Evolutionary conservation across 306 rosid genomes (phyloP).

Genomic region (Malus sieversii): DNA sequence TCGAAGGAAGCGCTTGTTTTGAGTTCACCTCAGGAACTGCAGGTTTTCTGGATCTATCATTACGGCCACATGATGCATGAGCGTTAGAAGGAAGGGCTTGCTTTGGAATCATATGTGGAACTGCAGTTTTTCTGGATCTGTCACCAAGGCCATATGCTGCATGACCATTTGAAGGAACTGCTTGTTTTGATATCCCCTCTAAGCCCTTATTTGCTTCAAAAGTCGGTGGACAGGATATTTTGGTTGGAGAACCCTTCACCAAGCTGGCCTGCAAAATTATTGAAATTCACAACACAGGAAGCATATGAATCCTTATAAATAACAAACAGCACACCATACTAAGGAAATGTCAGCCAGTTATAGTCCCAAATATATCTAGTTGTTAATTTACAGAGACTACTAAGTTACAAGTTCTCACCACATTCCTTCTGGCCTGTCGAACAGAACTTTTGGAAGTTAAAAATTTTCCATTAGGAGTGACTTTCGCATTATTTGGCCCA

Average conservation of each 20-base stretch:
- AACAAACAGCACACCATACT: not conserved
- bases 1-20: constrained; percentile 15
- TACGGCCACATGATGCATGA: not conserved
- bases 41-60: constrained; percentile 13
- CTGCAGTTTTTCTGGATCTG: constrained; percentile 15
- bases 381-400: constrained; percentile 3
- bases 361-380: not conserved
- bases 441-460: constrained; percentile 35
- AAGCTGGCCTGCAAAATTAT: constrained; percentile 41
- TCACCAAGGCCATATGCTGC: constrained; percentile 3
- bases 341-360: not conserved
- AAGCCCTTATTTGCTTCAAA: constrained; percentile 31
- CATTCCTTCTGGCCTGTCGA: constrained; percentile 41
- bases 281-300: constrained; percentile 7
- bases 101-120: constrained; percentile 7
- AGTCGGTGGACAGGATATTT: constrained; percentile 11
- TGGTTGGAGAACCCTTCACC: constrained; percentile 19
- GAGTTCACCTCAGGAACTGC: constrained; percentile 8
- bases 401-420: constrained; percentile 47
- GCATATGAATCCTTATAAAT: constrained; percentile 13
- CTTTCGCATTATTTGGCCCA: constrained; percentile 28
- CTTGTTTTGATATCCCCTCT: constrained; percentile 4
- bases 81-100: constrained; percentile 7
- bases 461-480: constrained; percentile 29
- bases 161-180: constrained; percentile 10